These are phyloP conservation scores for Poa annua DNA, from an alignment of 176 grass and related monocot species.

Conservation along the genomic window DNA sequence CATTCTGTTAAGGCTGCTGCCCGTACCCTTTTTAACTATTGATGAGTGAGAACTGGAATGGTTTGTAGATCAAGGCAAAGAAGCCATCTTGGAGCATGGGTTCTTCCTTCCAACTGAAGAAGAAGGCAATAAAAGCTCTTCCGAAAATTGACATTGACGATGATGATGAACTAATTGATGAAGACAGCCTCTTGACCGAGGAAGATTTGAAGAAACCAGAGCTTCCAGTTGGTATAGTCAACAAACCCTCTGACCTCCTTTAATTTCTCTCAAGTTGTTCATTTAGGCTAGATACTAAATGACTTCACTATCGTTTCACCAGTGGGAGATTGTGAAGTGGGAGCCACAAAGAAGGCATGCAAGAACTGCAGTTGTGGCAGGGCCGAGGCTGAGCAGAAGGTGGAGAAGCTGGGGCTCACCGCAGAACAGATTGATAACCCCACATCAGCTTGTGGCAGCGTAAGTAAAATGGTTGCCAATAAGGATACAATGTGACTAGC, in stretches of 20 bases:
- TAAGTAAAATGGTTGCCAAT: constrained; percentile 38
- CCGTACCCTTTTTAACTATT: not conserved
- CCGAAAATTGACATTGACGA: constrained; percentile 80
- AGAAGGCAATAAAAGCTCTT: constrained; percentile 60
- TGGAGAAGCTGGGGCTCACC: constrained; percentile 80
- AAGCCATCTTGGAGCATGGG: constrained; percentile 85
- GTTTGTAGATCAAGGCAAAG: constrained; percentile 73
- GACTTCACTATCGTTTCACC: not conserved
- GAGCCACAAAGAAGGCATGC: constrained; percentile 87
- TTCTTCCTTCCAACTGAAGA: constrained; percentile 85
- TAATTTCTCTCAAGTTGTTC: not conserved
- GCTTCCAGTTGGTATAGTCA: constrained; percentile 70
- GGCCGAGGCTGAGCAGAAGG: constrained; percentile 81
- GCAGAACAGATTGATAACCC: constrained; percentile 85
- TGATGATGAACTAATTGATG: constrained; percentile 78
- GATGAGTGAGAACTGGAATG: not conserved
- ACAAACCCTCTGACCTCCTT: not conserved
- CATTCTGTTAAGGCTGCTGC: not conserved
- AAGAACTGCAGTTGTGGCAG: constrained; percentile 95
- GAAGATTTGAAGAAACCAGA: constrained; percentile 96
- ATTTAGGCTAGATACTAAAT: constrained; percentile 23
- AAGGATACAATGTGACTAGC: not conserved
- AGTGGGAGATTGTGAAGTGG: constrained; percentile 91
- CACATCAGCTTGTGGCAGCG: constrained; percentile 88
- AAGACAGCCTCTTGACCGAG: constrained; percentile 91